phyloP scores from a whole-genome alignment of 2,329 filamentous ascomycete species.

The Monosporascus sp. region DNA sequence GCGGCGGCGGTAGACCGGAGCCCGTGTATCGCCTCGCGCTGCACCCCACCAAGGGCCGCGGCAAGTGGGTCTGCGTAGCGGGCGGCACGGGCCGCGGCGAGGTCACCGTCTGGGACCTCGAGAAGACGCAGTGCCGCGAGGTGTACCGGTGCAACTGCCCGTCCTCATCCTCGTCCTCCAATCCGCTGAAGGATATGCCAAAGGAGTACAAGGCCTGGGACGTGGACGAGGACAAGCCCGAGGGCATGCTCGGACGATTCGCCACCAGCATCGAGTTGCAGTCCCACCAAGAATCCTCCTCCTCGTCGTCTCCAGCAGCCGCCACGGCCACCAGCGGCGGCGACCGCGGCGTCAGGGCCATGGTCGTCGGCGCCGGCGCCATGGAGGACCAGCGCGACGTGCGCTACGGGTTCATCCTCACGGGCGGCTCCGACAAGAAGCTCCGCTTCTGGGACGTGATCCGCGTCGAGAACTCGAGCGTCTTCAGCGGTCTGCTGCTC shows the following conservation, averaged over 20 bases:
- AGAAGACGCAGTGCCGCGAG: conserved; percentile 82
- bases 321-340: conserved; percentile 31
- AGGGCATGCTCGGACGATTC: conserved; percentile 82
- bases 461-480: conserved; percentile 68
- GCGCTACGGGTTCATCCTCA: conserved; percentile 78
- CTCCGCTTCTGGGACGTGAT: conserved; percentile 90
- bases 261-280: conserved; percentile 66
- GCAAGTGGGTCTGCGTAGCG: conserved; percentile 81
- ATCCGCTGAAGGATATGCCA: conserved; percentile 46
- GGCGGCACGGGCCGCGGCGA: conserved; percentile 85
- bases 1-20: not conserved
- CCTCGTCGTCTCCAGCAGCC: conserved; percentile 36
- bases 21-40: conserved; percentile 73
- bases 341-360: conserved; percentile 67
- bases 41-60: conserved; percentile 72
- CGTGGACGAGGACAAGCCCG: conserved; percentile 82
- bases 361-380: conserved; percentile 66
- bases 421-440: conserved; percentile 83
- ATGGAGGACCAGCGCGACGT: conserved; percentile 67
- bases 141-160: conserved; percentile 57
- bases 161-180: not conserved
- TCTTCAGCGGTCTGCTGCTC: conserved; percentile 74
- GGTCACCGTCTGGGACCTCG: conserved; percentile 91
- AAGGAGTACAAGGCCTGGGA: conserved; percentile 78
- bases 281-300: conserved; percentile 32